Evolutionary conservation across 139 green algal genomes (phyloP).

Genomic region (Micractinium conductrix): DNA sequence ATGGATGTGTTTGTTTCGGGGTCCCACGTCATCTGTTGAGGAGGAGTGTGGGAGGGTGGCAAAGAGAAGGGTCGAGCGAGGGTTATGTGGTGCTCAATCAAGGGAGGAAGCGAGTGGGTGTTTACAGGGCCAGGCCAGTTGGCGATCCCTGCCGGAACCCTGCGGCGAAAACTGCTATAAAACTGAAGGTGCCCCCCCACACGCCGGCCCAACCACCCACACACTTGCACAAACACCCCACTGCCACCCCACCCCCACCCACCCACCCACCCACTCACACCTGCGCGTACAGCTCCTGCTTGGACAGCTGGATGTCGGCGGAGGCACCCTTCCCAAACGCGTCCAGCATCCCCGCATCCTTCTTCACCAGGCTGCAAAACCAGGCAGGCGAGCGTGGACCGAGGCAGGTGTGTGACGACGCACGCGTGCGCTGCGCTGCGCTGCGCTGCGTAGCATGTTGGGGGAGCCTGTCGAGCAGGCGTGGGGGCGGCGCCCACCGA

Average conservation of each 20-base stretch:
- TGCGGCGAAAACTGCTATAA: no score
- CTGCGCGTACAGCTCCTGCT: conserved; percentile 75
- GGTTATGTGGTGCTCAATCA: no score
- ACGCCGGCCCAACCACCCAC: background rate
- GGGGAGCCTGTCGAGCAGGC: background rate
- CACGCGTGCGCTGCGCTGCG: background rate
- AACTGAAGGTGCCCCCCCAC: no score
- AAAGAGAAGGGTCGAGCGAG: no score
- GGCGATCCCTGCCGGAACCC: no score
- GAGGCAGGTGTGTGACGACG: background rate
- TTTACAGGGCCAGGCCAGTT: no score
- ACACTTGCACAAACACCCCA: background rate
- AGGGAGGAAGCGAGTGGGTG: no score
- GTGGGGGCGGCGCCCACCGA: no score
- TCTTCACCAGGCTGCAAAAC: conserved; percentile 87
- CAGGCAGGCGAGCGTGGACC: background rate
- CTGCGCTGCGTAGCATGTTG: background rate
- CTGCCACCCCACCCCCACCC: background rate
- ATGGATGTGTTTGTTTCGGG: conserved; percentile 44
- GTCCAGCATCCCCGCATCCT: conserved; percentile 94
- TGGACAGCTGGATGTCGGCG: conserved; percentile 81
- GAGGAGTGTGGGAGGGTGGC: no score
- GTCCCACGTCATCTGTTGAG: conserved; percentile 75
- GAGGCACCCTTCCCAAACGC: conserved; percentile 87
- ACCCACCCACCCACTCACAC: background rate